Evolutionary conservation across 2,329 filamentous ascomycete species (phyloP).

Genomic region (Ascosphaera aggregata): DNA sequence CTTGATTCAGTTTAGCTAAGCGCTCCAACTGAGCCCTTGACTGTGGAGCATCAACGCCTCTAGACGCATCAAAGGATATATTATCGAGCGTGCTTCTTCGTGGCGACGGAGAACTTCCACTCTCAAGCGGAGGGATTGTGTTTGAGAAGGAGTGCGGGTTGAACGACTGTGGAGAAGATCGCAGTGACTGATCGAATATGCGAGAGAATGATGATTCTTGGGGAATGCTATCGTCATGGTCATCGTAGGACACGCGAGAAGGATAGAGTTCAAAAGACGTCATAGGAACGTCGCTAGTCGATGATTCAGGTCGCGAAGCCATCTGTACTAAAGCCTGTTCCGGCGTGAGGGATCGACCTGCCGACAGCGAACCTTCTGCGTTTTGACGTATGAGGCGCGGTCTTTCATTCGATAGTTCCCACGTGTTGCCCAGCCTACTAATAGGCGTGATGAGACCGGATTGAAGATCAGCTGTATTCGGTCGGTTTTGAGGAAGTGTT

Average conservation of each 20-base stretch:
- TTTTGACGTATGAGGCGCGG: neutral
- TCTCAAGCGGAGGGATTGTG: conserved; percentile 12
- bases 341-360: neutral
- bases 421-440: conserved; percentile 1
- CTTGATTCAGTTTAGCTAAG: conserved; percentile 27
- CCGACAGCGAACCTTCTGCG: neutral
- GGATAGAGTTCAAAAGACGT: neutral
- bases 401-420: neutral
- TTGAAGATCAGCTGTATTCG: conserved; percentile 11
- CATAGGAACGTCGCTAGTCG: neutral
- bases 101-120: neutral
- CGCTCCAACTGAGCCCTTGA: neutral
- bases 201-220: conserved; percentile 3
- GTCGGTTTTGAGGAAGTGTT: conserved; percentile 24
- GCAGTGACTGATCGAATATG: conserved; percentile 7
- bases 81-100: neutral
- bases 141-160: conserved; percentile 18
- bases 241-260: neutral
- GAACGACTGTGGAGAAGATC: conserved; percentile 16
- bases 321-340: neutral
- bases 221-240: neutral
- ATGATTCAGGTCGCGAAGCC: neutral
- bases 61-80: neutral
- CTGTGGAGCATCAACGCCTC: neutral
- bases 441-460: conserved; percentile 6